Percentiles rank a stretch among this genome's conserved stretches.
These are phyloP conservation scores for Epichloe typhina DNA, from an alignment of 2,329 filamentous ascomycete species.

Conservation along the genomic window DNA sequence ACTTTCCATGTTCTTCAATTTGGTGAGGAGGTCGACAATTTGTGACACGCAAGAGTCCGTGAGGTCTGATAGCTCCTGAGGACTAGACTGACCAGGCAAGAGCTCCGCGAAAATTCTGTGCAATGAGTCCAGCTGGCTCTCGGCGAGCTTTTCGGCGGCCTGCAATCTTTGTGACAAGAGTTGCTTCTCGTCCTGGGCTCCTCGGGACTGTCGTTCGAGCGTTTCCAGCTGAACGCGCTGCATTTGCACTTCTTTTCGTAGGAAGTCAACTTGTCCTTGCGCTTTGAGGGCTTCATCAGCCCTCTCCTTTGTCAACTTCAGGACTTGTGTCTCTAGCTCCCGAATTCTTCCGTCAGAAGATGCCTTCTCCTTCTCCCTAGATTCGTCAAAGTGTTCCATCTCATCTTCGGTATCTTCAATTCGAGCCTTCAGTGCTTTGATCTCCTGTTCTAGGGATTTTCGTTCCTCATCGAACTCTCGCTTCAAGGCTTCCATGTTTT, in stretches of 20 bases:
- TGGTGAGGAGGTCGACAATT: constrained; percentile 45
- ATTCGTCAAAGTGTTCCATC: constrained; percentile 71
- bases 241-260: constrained; percentile 45
- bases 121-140: constrained; percentile 40
- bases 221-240: constrained; percentile 46
- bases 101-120: constrained; percentile 47
- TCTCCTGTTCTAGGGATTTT: constrained; percentile 68
- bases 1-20: constrained; percentile 45
- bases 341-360: constrained; percentile 56
- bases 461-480: constrained; percentile 78
- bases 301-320: constrained; percentile 44
- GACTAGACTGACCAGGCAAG: constrained; percentile 36
- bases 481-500: constrained; percentile 87
- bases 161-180: constrained; percentile 37
- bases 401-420: constrained; percentile 88
- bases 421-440: constrained; percentile 60
- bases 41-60: constrained; percentile 46
- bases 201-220: constrained; percentile 44
- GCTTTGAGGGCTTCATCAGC: constrained; percentile 43
- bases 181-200: constrained; percentile 39
- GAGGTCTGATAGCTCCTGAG: constrained; percentile 43
- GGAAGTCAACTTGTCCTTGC: constrained; percentile 49
- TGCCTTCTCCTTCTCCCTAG: constrained; percentile 68
- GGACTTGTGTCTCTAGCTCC: constrained; percentile 54
- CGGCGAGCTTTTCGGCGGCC: constrained; percentile 35